Percentiles rank a stretch among this genome's conserved stretches.
Conservation (phyloP, 345 rosid species). For the Psidium guajava region DNA sequence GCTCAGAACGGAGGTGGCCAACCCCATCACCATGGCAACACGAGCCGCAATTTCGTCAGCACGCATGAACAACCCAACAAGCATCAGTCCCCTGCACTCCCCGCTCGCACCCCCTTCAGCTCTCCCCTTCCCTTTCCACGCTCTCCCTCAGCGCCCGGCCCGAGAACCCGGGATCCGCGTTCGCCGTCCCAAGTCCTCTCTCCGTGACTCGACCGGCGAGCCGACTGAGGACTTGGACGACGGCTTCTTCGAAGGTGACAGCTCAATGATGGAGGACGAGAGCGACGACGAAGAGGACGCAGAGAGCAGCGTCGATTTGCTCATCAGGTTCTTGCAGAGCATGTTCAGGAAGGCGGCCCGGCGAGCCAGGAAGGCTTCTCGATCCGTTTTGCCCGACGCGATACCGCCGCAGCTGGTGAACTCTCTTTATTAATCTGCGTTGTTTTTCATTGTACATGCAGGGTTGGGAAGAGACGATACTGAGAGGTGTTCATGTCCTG, state of each 20-base stretch:
- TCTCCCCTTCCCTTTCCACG: neutral
- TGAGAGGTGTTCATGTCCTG: neutral
- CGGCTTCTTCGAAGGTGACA: conserved; percentile 26
- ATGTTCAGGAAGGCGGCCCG: conserved; percentile 53
- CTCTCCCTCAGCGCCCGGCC: conserved; percentile 9
- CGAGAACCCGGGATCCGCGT: conserved; percentile 7
- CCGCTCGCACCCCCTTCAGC: neutral
- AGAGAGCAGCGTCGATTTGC: conserved; percentile 67
- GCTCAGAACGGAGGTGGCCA: neutral
- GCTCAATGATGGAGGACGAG: conserved; percentile 20
- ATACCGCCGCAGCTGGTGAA: conserved; percentile 61
- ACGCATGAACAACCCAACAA: neutral
- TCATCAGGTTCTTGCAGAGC: conserved; percentile 49
- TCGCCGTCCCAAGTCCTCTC: conserved; percentile 8
- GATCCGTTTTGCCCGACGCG: conserved; percentile 46
- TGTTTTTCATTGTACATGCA: neutral
- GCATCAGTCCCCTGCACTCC: neutral
- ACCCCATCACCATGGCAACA: neutral
- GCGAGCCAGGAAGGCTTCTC: conserved; percentile 67
- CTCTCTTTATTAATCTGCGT: neutral
- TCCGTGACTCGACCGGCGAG: conserved; percentile 24
- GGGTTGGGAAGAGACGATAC: neutral
- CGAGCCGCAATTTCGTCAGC: neutral
- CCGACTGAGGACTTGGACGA: conserved; percentile 23
- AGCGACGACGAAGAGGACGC: conserved; percentile 41